Base-by-base conservation (phyloP, 495 filamentous ascomycete genomes). In the Parathielavia appendiculata region DNA sequence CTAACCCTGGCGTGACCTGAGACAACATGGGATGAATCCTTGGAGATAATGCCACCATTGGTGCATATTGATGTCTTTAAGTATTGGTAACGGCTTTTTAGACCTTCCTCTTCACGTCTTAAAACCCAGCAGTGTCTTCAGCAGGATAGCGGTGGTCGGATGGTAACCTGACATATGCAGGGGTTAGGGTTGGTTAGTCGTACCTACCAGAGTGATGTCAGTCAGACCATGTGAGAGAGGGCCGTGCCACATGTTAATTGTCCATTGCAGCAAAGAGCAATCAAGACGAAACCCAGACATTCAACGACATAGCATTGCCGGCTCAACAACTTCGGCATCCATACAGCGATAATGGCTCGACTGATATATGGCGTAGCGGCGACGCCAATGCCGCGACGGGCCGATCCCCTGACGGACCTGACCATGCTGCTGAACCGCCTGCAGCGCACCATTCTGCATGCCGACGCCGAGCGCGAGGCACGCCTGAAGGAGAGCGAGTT, bases 401-500 rank as follows among this genome's bases (percentile, higher is more conserved):
- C 56, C 48, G 64, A 73, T 58, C 63, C 63, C 8, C 52, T 73
- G 17, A 65, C 86, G 19, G 85, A 87, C 62, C 80, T 92, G 11
- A 80, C 76, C 46, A 81, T 88, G n/a, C 80, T 92, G n/a, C 81
- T 95, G 51, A 73, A 77, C 54, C 85, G 89, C 2, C 76, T 95
- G 7, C 85, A 92, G 67, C 78, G 85, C 50, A 87, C 82, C 58
- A 79, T 95, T 48, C 79, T 92, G 34, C 81, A 82, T 19, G 80
- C 86, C 51, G 80, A 83, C 47, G 73, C 83, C 55, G 82, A 87
- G 53, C 75, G 83, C 9, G 78, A 77, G 58, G 66, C 64, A 17
- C 75, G 76, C 22, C 73, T 91, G 36, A 77, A 78, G 34, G 75
- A 73, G 45, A 90, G 83, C 60, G 84, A 84, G 66, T 84, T 81